Evolutionary conservation across 2,329 filamentous ascomycete species (phyloP).

Genomic region (Leptographium wingfieldii): DNA sequence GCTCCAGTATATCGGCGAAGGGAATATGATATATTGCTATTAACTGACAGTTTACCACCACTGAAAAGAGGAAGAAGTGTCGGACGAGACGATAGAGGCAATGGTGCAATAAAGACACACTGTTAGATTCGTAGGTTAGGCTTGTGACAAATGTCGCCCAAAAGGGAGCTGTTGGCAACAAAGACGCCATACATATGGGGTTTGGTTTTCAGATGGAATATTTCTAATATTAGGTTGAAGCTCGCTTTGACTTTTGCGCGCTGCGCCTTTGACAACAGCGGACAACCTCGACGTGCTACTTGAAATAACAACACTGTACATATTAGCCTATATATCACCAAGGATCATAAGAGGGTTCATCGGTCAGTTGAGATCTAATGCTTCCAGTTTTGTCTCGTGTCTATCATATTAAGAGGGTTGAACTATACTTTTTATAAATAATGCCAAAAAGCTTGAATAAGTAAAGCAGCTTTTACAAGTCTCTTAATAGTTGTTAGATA

Average conservation of each 20-base stretch:
- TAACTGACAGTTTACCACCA: slow-evolving; percentile 54
- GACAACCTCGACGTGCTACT: slow-evolving; percentile 46
- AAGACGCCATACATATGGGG: slow-evolving; percentile 43
- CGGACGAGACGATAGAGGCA: slow-evolving; percentile 42
- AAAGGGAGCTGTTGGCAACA: slow-evolving; percentile 48
- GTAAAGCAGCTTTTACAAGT: too few relatives aligned
- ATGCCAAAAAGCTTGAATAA: too few relatives aligned
- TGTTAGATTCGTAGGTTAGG: slow-evolving; percentile 50
- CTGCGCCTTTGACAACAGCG: slow-evolving; percentile 49
- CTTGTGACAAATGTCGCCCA: slow-evolving; percentile 52
- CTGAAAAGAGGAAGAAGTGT: slow-evolving; percentile 53
- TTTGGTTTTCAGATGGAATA: slow-evolving; percentile 31
- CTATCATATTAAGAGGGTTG: slow-evolving; percentile 18
- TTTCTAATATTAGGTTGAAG: slow-evolving; percentile 31
- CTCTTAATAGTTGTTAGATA: too few relatives aligned
- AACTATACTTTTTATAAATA: too few relatives aligned
- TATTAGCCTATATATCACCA: not conserved
- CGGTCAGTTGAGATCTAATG: slow-evolving; percentile 26
- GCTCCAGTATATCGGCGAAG: slow-evolving; percentile 57
- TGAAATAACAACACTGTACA: slow-evolving; percentile 40
- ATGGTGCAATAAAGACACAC: slow-evolving; percentile 50
- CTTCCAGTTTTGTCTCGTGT: slow-evolving; percentile 35
- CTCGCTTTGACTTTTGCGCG: slow-evolving; percentile 28
- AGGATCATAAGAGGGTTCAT: too few relatives aligned
- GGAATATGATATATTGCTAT: slow-evolving; percentile 59